phyloP scores from a whole-genome alignment of 2,329 filamentous ascomycete genomes.

The Fusarium sp. region DNA sequence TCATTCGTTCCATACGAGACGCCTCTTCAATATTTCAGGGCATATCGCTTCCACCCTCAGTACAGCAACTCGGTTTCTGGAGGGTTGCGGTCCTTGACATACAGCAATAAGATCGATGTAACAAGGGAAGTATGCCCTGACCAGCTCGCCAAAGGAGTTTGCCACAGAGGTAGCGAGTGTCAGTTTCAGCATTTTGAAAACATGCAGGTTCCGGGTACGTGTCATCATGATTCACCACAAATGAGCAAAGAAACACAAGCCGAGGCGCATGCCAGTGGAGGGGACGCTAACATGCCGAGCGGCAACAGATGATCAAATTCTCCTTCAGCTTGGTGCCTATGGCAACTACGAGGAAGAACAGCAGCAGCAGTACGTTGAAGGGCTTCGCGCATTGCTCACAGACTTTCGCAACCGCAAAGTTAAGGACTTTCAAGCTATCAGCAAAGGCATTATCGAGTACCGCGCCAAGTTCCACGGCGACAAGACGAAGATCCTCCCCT shows the following conservation, averaged over 20 bases:
- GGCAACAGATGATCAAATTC: conserved; percentile 77
- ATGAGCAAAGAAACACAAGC: conserved; percentile 36
- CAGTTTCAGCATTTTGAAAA: conserved; percentile 81
- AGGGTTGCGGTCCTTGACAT: conserved; percentile 91
- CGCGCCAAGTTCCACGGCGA: conserved; percentile 76
- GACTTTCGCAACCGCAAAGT: conserved; percentile 72
- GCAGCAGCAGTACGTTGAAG: conserved; percentile 73
- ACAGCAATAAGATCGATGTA: conserved; percentile 90
- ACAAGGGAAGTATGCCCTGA: conserved; percentile 81
- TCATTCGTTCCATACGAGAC: conserved; percentile 79
- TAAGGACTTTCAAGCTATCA: conserved; percentile 77
- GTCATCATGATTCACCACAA: conserved; percentile 32
- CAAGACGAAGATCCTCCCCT: conserved; percentile 72
- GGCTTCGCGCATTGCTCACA: conserved; percentile 73
- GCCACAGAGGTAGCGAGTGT: conserved; percentile 80
- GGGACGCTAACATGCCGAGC: conserved; percentile 63
- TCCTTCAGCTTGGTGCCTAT: conserved; percentile 78
- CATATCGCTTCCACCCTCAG: conserved; percentile 89
- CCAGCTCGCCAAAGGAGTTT: conserved; percentile 78
- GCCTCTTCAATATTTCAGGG: conserved; percentile 85
- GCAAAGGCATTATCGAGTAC: conserved; percentile 76
- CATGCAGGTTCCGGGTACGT: conserved; percentile 59
- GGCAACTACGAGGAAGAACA: conserved; percentile 75
- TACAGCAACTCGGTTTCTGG: conserved; percentile 78
- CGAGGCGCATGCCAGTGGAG: conserved; percentile 50